phyloP scores from a whole-genome alignment of 164 flowering plant species.

The Macadamia integrifolia region DNA sequence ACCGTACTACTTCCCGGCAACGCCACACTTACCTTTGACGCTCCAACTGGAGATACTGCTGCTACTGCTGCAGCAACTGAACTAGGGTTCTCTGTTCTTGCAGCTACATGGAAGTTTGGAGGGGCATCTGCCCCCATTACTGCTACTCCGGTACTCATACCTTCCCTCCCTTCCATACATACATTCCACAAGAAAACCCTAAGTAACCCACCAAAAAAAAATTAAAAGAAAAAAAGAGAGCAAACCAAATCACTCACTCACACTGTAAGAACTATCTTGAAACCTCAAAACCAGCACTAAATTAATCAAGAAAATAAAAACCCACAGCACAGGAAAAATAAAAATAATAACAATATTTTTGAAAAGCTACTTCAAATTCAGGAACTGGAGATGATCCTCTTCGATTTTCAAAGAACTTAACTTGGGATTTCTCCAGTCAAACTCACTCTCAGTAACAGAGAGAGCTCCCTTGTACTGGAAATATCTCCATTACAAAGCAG shows the following conservation, averaged over 20 bases:
- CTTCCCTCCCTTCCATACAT: conserved; percentile 58
- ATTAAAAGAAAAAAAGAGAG: neutral
- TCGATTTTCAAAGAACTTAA: conserved; percentile 13
- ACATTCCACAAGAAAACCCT: conserved; percentile 17
- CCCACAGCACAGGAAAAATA: neutral
- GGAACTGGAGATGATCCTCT: neutral
- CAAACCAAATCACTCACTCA: conserved; percentile 1
- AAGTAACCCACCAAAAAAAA: conserved; percentile 8
- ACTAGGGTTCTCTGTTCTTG: conserved; percentile 53
- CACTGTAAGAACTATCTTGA: conserved; percentile 6
- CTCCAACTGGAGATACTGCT: conserved; percentile 21
- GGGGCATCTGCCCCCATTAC: conserved; percentile 89
- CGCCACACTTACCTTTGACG: conserved; percentile 16
- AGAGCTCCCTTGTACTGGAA: neutral
- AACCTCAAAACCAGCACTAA: conserved; percentile 10
- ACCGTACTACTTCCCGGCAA: conserved; percentile 21
- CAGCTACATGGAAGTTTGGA: conserved; percentile 67
- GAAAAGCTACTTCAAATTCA: neutral
- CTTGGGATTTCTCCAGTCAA: conserved; percentile 2
- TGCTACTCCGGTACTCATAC: conserved; percentile 54
- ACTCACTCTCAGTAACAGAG: conserved; percentile 7
- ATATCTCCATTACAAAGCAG: conserved; percentile 1
- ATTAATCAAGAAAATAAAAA: conserved; percentile 12
- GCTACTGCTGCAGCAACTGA: conserved; percentile 31
- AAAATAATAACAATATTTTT: neutral